Evolutionary conservation across 305 asterid genomes (phyloP), one percentile per base, ranked within the genome.

Genomic region (Rubia balearica): DNA sequence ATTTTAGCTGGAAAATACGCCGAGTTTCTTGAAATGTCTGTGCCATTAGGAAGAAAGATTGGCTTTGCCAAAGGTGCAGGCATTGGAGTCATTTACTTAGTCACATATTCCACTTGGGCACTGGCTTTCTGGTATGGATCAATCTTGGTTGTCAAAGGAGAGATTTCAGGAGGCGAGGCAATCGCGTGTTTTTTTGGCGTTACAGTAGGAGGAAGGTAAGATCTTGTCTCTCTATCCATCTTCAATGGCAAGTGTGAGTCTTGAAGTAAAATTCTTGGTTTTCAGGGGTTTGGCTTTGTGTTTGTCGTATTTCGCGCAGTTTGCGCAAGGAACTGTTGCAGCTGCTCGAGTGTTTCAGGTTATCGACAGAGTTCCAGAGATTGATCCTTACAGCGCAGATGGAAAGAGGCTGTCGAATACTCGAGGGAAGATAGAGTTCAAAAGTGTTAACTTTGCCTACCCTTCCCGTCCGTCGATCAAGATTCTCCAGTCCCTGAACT

Each of bases 151-250:
- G 74, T 81, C 0, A 81, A 68, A 49, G 69, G 68, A 7, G 75
- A 91, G 71, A 85, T 89, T 71, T 33, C 74, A 5, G 95, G 95
- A 64, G 97, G 97, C 33, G 86, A 65, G 53, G 97, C 97, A 74
- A 89, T 91, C 71, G 92, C 97, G 41, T 91, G 96, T 68, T 91
- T 86, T 79, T 91, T 91, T 53, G 96, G 97, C n/a, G 97, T 91
- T 63, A 91, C 83, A 62, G 89, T 91, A 10, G 97, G 95, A 22
- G 91, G 96, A 73, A 87, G 97, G 97, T 91, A 78, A 33, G 36
- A 2, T 2, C 36, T 33, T 33, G 36, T 33, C 36, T 33, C 36
- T 33, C 36, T 17, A 55, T 19, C 2, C 16, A 22, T 5, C 65
- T 13, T 8, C 2, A 59, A 24, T n/a, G 46, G 38, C 24, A 62